phyloP scores from a whole-genome alignment of 768 basidiomycete genomes.

The Auricularia heimuer region DNA sequence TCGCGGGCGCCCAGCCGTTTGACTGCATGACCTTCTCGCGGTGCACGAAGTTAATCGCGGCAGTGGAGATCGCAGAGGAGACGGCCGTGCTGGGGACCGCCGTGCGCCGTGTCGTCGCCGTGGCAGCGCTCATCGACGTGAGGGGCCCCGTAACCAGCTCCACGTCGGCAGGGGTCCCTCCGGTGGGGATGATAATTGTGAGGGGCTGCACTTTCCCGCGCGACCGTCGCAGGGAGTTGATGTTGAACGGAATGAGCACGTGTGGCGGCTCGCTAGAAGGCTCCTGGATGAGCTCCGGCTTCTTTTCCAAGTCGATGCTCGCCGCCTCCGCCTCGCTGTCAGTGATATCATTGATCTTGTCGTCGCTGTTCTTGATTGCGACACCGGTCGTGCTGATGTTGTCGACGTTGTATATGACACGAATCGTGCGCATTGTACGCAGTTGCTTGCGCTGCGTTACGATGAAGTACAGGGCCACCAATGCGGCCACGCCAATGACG shows the following conservation, averaged over 20 bases:
- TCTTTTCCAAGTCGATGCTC: neutral
- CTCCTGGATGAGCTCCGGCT: neutral
- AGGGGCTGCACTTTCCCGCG: neutral
- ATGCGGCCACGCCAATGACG: neutral
- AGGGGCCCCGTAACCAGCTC: neutral
- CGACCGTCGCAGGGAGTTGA: too few species aligned
- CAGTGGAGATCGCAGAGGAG: neutral
- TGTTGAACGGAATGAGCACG: neutral
- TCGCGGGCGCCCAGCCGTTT: neutral
- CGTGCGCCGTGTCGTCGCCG: neutral
- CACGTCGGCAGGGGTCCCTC: neutral
- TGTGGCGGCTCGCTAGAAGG: neutral
- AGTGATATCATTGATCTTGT: neutral
- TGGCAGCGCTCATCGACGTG: neutral
- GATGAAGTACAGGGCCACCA: neutral
- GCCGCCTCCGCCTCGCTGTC: neutral
- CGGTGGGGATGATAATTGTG: neutral
- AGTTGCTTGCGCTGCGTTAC: neutral
- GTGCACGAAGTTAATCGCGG: neutral
- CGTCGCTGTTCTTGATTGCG: neutral
- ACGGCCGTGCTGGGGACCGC: neutral
- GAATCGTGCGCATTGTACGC: neutral
- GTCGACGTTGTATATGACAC: conserved; percentile 1
- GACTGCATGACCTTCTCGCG: neutral
- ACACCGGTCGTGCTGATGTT: neutral